Percentiles rank a stretch among this genome's conserved stretches.
These are phyloP conservation scores for Leptographium procerum DNA, from an alignment of 2,329 filamentous ascomycete species.

Conservation along the genomic window DNA sequence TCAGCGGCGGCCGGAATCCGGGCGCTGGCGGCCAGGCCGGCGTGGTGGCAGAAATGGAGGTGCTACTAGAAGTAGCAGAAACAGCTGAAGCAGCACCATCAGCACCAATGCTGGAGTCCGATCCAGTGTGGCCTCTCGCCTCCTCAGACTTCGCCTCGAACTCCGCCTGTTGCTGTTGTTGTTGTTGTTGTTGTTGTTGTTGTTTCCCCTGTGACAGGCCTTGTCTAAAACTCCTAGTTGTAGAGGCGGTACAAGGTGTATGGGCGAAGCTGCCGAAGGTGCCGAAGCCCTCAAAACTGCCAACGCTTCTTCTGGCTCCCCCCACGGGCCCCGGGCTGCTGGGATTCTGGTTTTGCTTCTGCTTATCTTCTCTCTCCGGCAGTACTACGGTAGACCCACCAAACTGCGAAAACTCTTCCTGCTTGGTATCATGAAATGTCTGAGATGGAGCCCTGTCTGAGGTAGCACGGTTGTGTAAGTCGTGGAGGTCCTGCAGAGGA, in stretches of 20 bases:
- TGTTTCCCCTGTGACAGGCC: not conserved
- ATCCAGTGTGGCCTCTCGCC: too few relatives aligned
- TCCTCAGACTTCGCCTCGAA: not conserved
- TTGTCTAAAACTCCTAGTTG: not conserved
- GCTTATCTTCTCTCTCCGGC: not conserved
- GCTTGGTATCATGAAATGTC: too few relatives aligned
- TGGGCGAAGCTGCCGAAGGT: not conserved
- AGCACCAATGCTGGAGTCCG: not conserved
- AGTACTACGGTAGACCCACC: not conserved
- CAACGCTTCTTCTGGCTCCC: not conserved
- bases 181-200: not conserved
- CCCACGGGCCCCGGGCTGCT: not conserved
- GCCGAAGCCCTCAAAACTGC: not conserved
- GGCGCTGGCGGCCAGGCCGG: not conserved
- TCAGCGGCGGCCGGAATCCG: slow-evolving; percentile 3
- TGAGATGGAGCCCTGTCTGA: not conserved
- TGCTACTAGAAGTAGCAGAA: not conserved
- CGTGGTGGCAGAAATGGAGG: not conserved
- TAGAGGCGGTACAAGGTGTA: not conserved
- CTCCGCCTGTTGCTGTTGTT: not conserved
- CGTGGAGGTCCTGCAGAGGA: not conserved
- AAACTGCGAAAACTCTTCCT: not conserved
- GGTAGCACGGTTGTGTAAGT: not conserved
- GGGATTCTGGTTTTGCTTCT: too few relatives aligned
- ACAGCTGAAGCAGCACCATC: not conserved